These are phyloP conservation scores for Metrosideros polymorpha DNA, from an alignment of 441 rosid species.

Conservation along the genomic window DNA sequence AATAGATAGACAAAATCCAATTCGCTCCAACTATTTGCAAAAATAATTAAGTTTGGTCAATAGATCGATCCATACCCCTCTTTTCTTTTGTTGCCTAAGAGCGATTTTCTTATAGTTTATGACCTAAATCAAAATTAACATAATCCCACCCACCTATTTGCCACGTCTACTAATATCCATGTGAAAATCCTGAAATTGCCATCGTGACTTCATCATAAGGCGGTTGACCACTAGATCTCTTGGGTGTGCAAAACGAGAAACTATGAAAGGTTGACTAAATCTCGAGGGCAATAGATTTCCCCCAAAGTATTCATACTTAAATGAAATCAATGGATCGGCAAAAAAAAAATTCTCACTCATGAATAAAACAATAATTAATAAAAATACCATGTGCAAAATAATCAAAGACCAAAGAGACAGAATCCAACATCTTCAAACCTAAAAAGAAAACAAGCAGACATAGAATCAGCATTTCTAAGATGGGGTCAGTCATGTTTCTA, in stretches of 20 bases:
- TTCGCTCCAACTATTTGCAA: accelerated
- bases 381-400: neutral
- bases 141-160: neutral
- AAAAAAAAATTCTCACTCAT: neutral
- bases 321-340: neutral
- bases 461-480: neutral
- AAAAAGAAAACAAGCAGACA: neutral
- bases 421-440: neutral
- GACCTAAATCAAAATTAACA: neutral
- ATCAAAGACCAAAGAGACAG: neutral
- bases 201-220: neutral
- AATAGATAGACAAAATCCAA: neutral
- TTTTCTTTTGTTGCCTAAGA: neutral
- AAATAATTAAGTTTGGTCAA: neutral
- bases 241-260: neutral
- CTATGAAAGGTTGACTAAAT: neutral
- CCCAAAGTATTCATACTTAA: neutral
- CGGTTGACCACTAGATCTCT: neutral
- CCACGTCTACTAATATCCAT: neutral
- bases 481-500: neutral
- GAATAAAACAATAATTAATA: neutral
- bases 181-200: neutral
- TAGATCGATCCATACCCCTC: neutral
- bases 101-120: neutral
- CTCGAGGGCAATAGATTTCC: neutral